Conservation (phyloP, 768 basidiomycete species). For the Agaricus sinodeliciosus region DNA sequence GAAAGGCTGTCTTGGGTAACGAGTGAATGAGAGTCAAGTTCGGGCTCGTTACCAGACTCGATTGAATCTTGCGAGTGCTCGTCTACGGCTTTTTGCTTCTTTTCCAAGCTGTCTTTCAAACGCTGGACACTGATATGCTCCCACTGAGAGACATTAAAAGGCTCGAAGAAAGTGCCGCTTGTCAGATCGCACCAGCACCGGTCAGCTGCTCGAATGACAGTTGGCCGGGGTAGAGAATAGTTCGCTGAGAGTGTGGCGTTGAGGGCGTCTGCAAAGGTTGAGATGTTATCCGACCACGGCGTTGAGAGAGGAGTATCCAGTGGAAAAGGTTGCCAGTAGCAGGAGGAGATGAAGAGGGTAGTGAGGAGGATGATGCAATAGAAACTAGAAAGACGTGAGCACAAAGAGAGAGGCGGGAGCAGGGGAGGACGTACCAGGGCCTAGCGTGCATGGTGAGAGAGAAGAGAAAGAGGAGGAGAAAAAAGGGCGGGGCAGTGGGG, state of each 20-base stretch:
- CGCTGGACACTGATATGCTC: conserved; percentile 57
- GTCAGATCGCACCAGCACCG: conserved; percentile 86
- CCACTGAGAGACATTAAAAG: conserved; percentile 74
- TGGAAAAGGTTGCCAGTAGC: conserved; percentile 84
- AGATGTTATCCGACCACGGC: conserved; percentile 67
- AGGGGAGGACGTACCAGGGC: conserved; percentile 57
- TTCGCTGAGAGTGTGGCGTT: conserved; percentile 36
- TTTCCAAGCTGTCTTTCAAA: conserved; percentile 33
- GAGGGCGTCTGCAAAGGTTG: conserved; percentile 66
- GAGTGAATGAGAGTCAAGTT: not conserved
- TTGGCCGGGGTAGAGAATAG: conserved; percentile 38
- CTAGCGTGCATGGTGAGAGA: conserved; percentile 75
- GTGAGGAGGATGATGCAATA: conserved; percentile 81
- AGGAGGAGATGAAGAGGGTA: conserved; percentile 81
- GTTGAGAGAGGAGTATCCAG: conserved; percentile 52
- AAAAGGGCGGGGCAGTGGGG: conserved; percentile 76
- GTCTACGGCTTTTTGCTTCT: conserved; percentile 22
- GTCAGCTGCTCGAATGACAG: conserved; percentile 61
- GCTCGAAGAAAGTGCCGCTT: conserved; percentile 58
- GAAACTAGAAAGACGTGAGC: conserved; percentile 42
- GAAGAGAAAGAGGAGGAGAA: conserved; percentile 69
- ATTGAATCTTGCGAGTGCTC: not conserved
- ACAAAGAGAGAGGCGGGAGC: not conserved
- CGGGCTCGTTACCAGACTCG: conserved; percentile 2
- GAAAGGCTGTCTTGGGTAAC: not conserved